Evolutionary conservation across 2,329 filamentous ascomycete genomes (phyloP).

Genomic region (Chaetomium sp.): DNA sequence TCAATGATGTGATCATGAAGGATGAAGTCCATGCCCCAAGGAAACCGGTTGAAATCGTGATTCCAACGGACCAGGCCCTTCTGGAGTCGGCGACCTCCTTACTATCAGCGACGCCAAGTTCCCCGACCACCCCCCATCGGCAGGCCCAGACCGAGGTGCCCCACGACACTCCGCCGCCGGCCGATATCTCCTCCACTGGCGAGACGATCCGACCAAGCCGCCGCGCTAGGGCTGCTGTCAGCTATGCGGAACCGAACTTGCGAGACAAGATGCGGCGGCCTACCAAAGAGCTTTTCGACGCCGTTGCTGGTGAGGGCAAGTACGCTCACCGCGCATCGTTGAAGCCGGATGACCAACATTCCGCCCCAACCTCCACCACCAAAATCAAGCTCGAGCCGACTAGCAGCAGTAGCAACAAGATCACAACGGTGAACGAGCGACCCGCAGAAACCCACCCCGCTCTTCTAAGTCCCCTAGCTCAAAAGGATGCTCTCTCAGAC

Average conservation of each 20-base stretch:
- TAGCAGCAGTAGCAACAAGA: conserved; percentile 15
- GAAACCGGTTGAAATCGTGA: conserved; percentile 14
- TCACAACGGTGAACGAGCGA: background rate
- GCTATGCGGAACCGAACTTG: conserved; percentile 76
- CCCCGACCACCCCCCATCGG: conserved; percentile 45
- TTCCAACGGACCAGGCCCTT: conserved; percentile 20
- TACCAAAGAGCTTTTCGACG: conserved; percentile 68
- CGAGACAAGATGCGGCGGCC: conserved; percentile 79
- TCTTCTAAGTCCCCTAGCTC: background rate
- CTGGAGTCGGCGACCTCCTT: conserved; percentile 28
- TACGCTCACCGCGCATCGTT: conserved; percentile 30
- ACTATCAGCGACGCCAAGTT: conserved; percentile 36
- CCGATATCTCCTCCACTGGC: conserved; percentile 47
- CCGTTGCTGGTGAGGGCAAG: conserved; percentile 60
- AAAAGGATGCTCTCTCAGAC: conserved; percentile 31
- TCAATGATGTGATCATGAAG: conserved; percentile 26
- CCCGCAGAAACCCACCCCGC: no score
- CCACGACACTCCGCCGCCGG: conserved; percentile 54
- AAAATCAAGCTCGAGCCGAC: conserved; percentile 29
- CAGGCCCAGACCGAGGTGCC: conserved; percentile 27
- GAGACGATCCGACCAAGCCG: conserved; percentile 59
- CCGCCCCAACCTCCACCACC: conserved; percentile 24
- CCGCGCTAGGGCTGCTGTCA: conserved; percentile 61
- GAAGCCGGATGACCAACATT: conserved; percentile 22
- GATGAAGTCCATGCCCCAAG: conserved; percentile 5